Evolutionary conservation across 108 stramenopile species (phyloP).

Genomic region (Skeletonema grethae): DNA sequence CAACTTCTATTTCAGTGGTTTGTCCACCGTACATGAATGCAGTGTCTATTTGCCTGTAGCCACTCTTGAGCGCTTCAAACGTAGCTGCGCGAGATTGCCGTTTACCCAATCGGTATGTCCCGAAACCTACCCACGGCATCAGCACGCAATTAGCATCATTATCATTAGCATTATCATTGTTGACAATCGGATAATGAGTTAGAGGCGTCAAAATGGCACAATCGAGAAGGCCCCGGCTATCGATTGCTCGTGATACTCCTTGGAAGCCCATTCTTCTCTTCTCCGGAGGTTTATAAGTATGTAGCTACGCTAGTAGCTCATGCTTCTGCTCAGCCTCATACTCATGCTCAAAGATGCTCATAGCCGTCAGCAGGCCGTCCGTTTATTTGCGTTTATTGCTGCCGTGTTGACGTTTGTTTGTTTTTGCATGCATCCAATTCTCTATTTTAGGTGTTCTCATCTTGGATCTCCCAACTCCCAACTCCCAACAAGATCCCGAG

Average conservation of each 20-base stretch:
- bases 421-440: no score
- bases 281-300: no score
- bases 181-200: not conserved
- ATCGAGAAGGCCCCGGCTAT: not conserved
- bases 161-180: not conserved
- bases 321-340: no score
- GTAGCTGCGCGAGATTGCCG: constrained; percentile 42
- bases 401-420: no score
- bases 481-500: no score
- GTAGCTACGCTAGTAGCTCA: no score
- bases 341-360: no score
- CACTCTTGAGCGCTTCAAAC: constrained; percentile 56
- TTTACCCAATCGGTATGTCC: constrained; percentile 74
- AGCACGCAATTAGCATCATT: not conserved
- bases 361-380: no score
- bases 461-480: no score
- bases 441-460: constrained; percentile 3
- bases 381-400: no score
- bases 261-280: not conserved
- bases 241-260: not conserved
- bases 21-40: constrained; percentile 83
- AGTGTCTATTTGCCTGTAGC: constrained; percentile 75
- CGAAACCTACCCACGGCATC: constrained; percentile 75
- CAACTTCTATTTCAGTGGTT: constrained; percentile 71
- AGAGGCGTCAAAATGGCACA: not conserved